Evolutionary conservation across 305 asterid species (phyloP).

Genomic region (Fraxinus paxiana): DNA sequence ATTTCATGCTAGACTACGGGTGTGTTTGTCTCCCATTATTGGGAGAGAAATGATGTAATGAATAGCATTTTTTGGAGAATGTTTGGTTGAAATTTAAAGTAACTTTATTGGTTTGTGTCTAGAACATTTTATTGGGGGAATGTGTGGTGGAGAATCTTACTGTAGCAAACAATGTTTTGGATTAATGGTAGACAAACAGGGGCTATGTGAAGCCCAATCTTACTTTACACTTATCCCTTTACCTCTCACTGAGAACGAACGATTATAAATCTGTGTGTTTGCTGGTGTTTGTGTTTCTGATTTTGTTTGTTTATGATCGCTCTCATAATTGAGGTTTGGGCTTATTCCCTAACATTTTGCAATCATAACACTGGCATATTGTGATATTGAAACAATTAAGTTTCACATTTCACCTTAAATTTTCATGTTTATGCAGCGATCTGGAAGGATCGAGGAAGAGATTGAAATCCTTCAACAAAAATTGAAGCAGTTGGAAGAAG

Average conservation of each 20-base stretch:
- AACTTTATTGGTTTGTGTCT: too few species aligned
- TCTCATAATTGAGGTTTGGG: background rate
- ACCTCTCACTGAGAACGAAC: background rate
- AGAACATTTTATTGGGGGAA: too few species aligned
- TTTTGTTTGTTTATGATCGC: background rate
- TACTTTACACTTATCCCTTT: background rate
- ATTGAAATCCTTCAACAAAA: slow-evolving; percentile 56
- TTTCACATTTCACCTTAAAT: background rate
- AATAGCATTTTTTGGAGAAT: too few species aligned
- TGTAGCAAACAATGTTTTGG: too few species aligned
- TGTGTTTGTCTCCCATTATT: too few species aligned
- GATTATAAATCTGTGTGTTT: background rate
- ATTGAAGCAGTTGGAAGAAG: slow-evolving; percentile 69
- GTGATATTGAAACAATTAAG: background rate
- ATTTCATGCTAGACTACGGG: background rate
- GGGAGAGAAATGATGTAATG: too few species aligned
- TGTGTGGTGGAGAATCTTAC: too few species aligned
- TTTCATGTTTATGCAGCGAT: slow-evolving; percentile 47
- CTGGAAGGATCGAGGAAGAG: slow-evolving; percentile 77
- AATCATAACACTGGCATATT: background rate
- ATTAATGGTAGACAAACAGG: too few species aligned
- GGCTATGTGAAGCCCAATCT: background rate
- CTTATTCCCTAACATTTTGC: background rate
- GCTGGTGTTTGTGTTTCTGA: background rate
- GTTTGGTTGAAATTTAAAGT: too few species aligned